These are phyloP conservation scores for Thalia dealbata DNA, from an alignment of 176 grass and related monocot genomes.

Conservation along the genomic window DNA sequence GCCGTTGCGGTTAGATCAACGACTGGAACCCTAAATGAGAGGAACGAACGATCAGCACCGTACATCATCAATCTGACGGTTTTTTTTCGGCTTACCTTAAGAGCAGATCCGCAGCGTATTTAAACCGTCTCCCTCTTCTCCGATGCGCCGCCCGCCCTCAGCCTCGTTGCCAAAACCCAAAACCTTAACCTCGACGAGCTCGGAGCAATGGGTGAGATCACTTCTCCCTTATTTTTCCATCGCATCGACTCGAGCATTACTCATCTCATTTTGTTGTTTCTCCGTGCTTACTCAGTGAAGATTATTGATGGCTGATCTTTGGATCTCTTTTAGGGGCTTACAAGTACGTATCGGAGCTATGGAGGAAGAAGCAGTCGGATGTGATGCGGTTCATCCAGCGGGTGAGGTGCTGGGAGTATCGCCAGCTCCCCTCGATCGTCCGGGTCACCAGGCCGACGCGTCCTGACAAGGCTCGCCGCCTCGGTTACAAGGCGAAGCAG, in stretches of 20 bases:
- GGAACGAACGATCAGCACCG: not conserved
- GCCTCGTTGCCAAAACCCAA: not conserved
- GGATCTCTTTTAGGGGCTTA: slow-evolving; percentile 6
- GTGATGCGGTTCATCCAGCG: slow-evolving; percentile 14
- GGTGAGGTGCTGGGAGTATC: slow-evolving; percentile 13
- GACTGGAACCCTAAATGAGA: no score
- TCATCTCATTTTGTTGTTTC: not conserved
- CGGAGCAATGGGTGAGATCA: not conserved
- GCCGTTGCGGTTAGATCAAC: no score
- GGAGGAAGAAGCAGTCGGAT: slow-evolving; percentile 18
- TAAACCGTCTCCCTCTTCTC: not conserved
- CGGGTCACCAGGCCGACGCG: slow-evolving; percentile 9
- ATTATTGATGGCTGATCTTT: not conserved
- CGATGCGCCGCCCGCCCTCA: not conserved
- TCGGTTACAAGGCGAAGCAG: slow-evolving; percentile 16
- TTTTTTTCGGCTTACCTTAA: not conserved
- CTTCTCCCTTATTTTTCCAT: not conserved
- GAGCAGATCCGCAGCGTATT: not conserved
- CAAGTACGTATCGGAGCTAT: slow-evolving; percentile 12
- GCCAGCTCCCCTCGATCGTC: slow-evolving; percentile 13
- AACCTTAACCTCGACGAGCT: not conserved
- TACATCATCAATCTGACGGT: not conserved
- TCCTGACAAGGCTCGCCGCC: slow-evolving; percentile 8
- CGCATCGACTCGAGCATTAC: no score
- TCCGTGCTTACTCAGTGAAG: not conserved